Base-by-base conservation (phyloP, 768 basidiomycete species). In the Suillus occidentalis region DNA sequence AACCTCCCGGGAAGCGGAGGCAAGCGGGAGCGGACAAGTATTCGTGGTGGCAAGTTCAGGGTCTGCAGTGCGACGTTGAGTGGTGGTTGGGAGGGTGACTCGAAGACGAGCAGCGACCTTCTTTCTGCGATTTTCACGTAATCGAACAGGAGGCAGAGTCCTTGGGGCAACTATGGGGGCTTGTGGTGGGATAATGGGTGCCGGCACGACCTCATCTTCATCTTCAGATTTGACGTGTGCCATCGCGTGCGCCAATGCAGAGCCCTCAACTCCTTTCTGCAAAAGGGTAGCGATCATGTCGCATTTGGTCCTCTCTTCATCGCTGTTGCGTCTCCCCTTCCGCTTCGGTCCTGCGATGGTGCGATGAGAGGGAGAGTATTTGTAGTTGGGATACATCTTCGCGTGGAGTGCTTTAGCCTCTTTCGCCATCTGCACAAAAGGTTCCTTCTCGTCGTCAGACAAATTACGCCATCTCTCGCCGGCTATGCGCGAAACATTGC, bases 401-500 rank as follows among this genome's bases (percentile, higher is more conserved):
- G 80, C 81, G 67, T 90, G 88, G 58, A 79, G 75, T 5, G 68
- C 69, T 64, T 85, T 81, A 34, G 77, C 84, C 60, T 81, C 72
- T 18, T 78, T 80, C 3, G 89, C 89, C 70, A 78, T 70, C 18
- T 70, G 71, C 43, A 78, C 73, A 81, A 83, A 90, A 22, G 73
- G 76, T 6, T 72, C 76, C 61, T 82, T 84, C 69, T 86, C 82
- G 28, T 78, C 80, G 0, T 75, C 72, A 12, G 77, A 69, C 39
- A 92, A 76, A 61, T 83, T 72, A 57, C 84, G 84, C 93, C 93
- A 95, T 67, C 83, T 81, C 40, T 85, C 73, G 5, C 88, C 92
- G 2, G 87, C 89, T 60, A 92, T 83, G 63, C 86, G 83, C 64
- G 88, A 89, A 64, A 94, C 84, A 62, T 86, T 83, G 73, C 91